Base-by-base conservation (phyloP, 2,329 filamentous ascomycete species). In the Neonectria punicea region DNA sequence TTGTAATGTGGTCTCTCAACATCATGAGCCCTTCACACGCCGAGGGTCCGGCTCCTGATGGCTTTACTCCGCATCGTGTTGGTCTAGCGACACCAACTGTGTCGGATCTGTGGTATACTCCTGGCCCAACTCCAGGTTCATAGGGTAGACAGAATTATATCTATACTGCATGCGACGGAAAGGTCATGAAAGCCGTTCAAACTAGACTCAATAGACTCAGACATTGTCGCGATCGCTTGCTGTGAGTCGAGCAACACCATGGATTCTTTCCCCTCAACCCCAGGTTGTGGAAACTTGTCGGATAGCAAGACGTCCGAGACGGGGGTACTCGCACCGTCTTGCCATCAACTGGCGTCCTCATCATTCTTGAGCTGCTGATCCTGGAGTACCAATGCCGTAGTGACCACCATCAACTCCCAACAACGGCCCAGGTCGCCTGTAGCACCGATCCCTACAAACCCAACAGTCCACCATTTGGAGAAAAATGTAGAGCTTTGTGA, bases 1-100 rank as follows among this genome's bases (percentile, higher is more conserved):
- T 53, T 16, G 11, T n/a, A 2, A 9, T 60, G 11, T 60, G 58
- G 58, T n/a, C 39, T 7, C 39, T 60, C 4, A 60, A 60, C 18
- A 14, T 60, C n/a, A 5, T 60, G 36, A 60, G 58, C n/a, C 49
- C 58, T 22, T 46, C 49, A 6, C 39, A 47, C 30, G 16, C 9
- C 3, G 13, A 34, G 4, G n/a, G 11, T 9, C 49, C 36, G 7
- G 58, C 28, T n/a, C 39, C 49, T 7, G 39, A 60, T 28, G 49
- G 39, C 25, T 60, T 22, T 18, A 60, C 58, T n/a, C 58, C 49
- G 5, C 58, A 54, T 20, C 22, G 22, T 18, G 47, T 51, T 5
- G 16, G 16, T 43, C 39, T 39, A 7, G 14, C 36, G 14, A 39
- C 36, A 3, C 6, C 9, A 43, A 10, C 39, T 43, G 11, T 4